Evolutionary conservation across 148 eudicot species (phyloP).

Genomic region (Hydrangea macrophylla): DNA sequence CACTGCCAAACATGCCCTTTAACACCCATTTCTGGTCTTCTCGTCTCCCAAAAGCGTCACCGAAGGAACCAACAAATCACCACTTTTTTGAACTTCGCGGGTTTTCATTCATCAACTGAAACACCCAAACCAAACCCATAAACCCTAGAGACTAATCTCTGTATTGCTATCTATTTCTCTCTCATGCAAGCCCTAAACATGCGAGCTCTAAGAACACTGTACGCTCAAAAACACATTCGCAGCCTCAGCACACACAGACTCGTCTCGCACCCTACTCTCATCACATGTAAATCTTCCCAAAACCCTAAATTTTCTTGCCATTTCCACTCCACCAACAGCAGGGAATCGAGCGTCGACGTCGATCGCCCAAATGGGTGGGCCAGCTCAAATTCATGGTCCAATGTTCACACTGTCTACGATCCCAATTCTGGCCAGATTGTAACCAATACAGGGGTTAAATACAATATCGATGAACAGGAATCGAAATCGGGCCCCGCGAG

Average conservation of each 20-base stretch:
- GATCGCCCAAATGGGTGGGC: slow-evolving; percentile 5
- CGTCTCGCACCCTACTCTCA: slow-evolving; percentile 7
- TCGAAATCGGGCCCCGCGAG: slow-evolving; percentile 4
- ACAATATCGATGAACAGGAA: background rate
- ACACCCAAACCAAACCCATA: background rate
- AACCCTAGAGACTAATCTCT: background rate
- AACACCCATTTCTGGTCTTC: no score
- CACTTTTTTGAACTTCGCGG: background rate
- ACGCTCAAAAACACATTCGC: slow-evolving; percentile 26
- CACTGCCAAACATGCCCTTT: no score
- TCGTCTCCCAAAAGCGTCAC: no score
- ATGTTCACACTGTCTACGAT: slow-evolving; percentile 29
- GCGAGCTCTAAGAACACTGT: slow-evolving; percentile 41
- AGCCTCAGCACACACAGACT: background rate
- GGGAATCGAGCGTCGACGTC: slow-evolving; percentile 10
- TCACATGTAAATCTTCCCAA: slow-evolving; percentile 9
- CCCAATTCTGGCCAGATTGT: slow-evolving; percentile 22
- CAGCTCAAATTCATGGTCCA: background rate
- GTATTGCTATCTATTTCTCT: background rate
- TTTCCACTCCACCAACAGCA: slow-evolving; percentile 24
- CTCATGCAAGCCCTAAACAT: slow-evolving; percentile 50
- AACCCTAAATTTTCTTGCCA: slow-evolving; percentile 36
- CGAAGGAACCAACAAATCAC: no score
- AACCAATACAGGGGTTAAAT: slow-evolving; percentile 8
- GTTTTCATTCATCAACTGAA: background rate